phyloP scores from a whole-genome alignment of 352 stramenopile genomes.

The Phytophthora multivora region DNA sequence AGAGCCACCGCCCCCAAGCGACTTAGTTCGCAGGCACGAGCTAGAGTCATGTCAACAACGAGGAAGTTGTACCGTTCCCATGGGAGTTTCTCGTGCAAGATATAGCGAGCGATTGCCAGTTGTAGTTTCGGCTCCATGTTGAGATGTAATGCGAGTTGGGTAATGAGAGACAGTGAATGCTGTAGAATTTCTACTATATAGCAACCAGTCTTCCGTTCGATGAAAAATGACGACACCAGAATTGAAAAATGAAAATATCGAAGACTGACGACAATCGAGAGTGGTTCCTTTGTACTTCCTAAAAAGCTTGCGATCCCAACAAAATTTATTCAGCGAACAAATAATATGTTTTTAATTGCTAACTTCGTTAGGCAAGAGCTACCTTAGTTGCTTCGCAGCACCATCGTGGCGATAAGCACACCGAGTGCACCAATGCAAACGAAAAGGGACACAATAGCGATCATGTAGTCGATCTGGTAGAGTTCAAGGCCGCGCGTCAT shows the following conservation, averaged over 20 bases:
- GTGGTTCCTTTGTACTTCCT: too few species aligned
- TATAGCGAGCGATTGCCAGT: neutral
- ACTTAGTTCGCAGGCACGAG: neutral
- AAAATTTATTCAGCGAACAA: too few species aligned
- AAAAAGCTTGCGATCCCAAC: too few species aligned
- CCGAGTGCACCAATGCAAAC: neutral
- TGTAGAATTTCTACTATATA: too few species aligned
- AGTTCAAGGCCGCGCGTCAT: neutral
- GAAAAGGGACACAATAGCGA: neutral
- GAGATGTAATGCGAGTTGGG: too few species aligned
- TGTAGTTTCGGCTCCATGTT: neutral
- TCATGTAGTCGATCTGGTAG: neutral
- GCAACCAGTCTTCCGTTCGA: too few species aligned
- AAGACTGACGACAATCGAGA: too few species aligned
- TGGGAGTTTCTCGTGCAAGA: neutral
- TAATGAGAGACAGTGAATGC: too few species aligned
- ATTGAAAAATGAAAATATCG: too few species aligned
- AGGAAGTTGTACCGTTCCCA: neutral
- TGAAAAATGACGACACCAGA: too few species aligned
- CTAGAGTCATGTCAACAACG: neutral
- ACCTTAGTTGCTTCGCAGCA: neutral
- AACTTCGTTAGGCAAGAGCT: too few species aligned
- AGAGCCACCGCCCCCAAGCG: neutral
- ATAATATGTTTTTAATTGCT: too few species aligned
- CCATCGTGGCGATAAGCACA: neutral